Evolutionary conservation across 352 stramenopile genomes (phyloP).

Genomic region (Pythium rhizo-oryzae): DNA sequence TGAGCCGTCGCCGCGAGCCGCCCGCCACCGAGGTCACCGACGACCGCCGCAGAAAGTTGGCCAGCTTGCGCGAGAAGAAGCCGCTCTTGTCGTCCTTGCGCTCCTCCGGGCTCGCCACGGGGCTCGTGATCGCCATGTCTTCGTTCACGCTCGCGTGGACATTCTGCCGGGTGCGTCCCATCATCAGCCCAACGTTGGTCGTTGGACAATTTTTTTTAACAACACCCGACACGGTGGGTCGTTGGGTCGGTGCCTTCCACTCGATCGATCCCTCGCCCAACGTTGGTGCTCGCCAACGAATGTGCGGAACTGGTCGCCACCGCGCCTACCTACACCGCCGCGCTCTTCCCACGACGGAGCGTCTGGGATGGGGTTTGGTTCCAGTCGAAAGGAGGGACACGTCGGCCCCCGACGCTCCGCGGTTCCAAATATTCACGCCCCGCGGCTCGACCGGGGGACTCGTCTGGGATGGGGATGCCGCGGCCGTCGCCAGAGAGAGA

Average conservation of each 20-base stretch:
- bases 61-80: slow-evolving; percentile 54
- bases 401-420: too few species aligned
- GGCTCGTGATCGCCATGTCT: slow-evolving; percentile 4
- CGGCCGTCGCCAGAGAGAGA: not conserved
- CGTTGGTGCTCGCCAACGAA: not conserved
- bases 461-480: not conserved
- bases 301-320: not conserved
- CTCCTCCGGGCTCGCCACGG: slow-evolving; percentile 30
- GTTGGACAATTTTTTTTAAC: not conserved
- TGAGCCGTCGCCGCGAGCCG: slow-evolving; percentile 13
- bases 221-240: not conserved
- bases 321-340: too few species aligned
- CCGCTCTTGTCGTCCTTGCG: slow-evolving; percentile 34
- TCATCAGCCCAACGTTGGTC: not conserved
- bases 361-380: not conserved
- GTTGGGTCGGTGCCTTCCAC: too few species aligned
- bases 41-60: slow-evolving; percentile 50
- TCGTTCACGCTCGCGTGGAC: slow-evolving; percentile 29
- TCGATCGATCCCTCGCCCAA: too few species aligned
- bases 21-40: slow-evolving; percentile 33
- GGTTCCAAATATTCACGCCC: not conserved
- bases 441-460: not conserved
- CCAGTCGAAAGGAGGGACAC: too few species aligned
- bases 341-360: too few species aligned
- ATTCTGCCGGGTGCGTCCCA: slow-evolving; percentile 27